A percentile compares a stretch with the other conserved stretches of the same genome.
These are phyloP conservation scores for Mycena galericulata DNA, from an alignment of 768 basidiomycete species.

Conservation along the genomic window DNA sequence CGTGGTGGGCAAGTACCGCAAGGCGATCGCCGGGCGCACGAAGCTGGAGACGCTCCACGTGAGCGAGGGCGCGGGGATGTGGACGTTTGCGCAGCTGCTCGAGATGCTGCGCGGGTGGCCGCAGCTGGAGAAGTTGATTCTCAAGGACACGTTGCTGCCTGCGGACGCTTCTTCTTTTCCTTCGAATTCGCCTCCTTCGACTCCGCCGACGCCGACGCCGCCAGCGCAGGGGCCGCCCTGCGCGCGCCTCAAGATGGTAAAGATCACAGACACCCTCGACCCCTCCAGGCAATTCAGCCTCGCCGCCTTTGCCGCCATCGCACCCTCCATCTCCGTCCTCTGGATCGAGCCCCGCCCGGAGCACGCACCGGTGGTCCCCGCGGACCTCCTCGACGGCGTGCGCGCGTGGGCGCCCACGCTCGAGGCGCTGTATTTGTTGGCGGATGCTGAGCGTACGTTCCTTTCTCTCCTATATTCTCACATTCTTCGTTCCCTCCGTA, in stretches of 20 bases:
- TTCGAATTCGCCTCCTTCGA: no score
- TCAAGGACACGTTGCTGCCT: conserved; percentile 19
- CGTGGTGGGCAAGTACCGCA: conserved; percentile 8
- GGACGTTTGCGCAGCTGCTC: conserved; percentile 15
- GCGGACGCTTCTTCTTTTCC: background rate
- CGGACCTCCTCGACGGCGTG: no score
- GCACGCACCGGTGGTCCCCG: no score
- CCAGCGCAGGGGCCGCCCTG: background rate
- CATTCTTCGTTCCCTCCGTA: no score
- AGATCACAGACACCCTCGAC: conserved; percentile 28
- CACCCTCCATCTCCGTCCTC: no score
- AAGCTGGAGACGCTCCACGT: conserved; percentile 17
- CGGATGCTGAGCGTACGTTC: no score
- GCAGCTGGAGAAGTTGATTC: conserved; percentile 24
- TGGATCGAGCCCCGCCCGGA: no score
- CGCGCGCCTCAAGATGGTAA: conserved; percentile 23
- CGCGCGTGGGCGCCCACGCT: no score
- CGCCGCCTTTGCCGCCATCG: no score
- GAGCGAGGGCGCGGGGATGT: background rate
- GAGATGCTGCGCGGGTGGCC: conserved; percentile 24
- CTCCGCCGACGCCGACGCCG: background rate
- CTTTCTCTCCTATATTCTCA: no score
- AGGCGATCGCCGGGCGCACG: background rate
- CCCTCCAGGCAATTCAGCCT: background rate
- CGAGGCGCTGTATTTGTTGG: no score